Percentiles rank a stretch among this genome's conserved stretches.
Conservation (phyloP, 345 rosid genomes). For the Linum lewisii region DNA sequence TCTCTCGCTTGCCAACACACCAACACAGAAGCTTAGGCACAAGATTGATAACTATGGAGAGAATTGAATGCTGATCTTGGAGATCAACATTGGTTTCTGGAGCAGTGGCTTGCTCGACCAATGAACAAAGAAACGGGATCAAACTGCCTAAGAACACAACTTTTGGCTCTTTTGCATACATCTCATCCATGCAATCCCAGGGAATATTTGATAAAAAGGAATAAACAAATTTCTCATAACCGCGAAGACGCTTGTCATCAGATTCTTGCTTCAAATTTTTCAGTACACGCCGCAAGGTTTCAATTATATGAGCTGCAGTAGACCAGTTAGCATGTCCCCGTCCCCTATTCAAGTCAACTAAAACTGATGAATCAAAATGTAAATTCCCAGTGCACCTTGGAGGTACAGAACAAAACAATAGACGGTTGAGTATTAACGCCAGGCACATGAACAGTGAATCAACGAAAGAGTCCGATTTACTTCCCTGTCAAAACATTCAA, state of each 20-base stretch:
- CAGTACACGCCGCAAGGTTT: slow-evolving; percentile 43
- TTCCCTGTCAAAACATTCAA: slow-evolving; percentile 31
- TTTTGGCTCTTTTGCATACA: slow-evolving; percentile 19
- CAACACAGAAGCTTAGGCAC: slow-evolving; percentile 52
- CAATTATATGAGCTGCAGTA: slow-evolving; percentile 39
- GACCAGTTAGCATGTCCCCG: slow-evolving; percentile 48
- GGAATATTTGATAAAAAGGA: slow-evolving; percentile 38
- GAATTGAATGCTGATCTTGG: slow-evolving; percentile 25
- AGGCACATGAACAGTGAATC: slow-evolving; percentile 39
- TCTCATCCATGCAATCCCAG: slow-evolving; percentile 40
- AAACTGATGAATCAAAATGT: slow-evolving; percentile 15
- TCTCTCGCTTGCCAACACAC: slow-evolving; percentile 46
- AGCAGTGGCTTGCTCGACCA: slow-evolving; percentile 34
- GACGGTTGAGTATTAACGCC: slow-evolving; percentile 25
- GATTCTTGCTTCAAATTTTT: slow-evolving; percentile 50
- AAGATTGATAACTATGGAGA: slow-evolving; percentile 27
- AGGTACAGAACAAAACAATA: slow-evolving; percentile 16
- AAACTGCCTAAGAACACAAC: slow-evolving; percentile 50
- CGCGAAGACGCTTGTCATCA: slow-evolving; percentile 34
- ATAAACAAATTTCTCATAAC: slow-evolving; percentile 31
- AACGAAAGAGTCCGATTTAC: slow-evolving; percentile 37
- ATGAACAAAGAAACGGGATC: slow-evolving; percentile 63
- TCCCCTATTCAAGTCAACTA: slow-evolving; percentile 27
- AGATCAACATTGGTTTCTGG: slow-evolving; percentile 25
- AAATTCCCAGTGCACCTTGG: slow-evolving; percentile 15